Conservation (phyloP, 257 asterid species). For the Salvia rosmarinus region DNA sequence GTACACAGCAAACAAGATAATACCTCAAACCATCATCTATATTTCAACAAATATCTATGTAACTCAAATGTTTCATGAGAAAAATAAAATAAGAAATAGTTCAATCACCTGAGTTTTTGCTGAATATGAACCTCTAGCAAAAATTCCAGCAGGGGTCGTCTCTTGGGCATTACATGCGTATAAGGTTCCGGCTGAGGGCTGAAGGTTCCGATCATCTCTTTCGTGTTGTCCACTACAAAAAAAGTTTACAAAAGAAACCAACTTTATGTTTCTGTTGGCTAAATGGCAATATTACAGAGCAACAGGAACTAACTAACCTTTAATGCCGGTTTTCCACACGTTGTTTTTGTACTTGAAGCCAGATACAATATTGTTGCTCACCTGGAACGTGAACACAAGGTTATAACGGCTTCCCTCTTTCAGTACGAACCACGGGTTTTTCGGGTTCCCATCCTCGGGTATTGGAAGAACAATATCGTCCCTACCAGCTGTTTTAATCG, state of each 20-base stretch:
- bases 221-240: slow-evolving; percentile 77
- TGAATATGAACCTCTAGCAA: slow-evolving; percentile 89
- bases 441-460: slow-evolving; percentile 70
- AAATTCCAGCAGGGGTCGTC: slow-evolving; percentile 89
- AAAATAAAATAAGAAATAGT: not conserved
- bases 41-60: not conserved
- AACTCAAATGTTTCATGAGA: not conserved
- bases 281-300: not conserved
- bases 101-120: slow-evolving; percentile 82
- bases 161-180: slow-evolving; percentile 87
- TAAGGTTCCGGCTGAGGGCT: slow-evolving; percentile 94
- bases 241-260: not conserved
- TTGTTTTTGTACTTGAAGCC: slow-evolving; percentile 79
- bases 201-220: slow-evolving; percentile 97
- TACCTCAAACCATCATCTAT: not conserved
- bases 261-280: not conserved
- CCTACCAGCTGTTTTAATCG: slow-evolving; percentile 69
- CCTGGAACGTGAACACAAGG: slow-evolving; percentile 64
- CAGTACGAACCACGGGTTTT: slow-evolving; percentile 69
- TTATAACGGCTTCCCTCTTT: slow-evolving; percentile 78
- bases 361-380: slow-evolving; percentile 70
- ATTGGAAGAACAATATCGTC: slow-evolving; percentile 64
- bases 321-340: slow-evolving; percentile 85
- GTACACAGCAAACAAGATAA: not conserved
- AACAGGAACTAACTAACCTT: slow-evolving; percentile 48